Evolutionary conservation across 257 asterid genomes (phyloP), one percentile per base, ranked within the genome.

Genomic region (Nicotiana benthamiana): DNA sequence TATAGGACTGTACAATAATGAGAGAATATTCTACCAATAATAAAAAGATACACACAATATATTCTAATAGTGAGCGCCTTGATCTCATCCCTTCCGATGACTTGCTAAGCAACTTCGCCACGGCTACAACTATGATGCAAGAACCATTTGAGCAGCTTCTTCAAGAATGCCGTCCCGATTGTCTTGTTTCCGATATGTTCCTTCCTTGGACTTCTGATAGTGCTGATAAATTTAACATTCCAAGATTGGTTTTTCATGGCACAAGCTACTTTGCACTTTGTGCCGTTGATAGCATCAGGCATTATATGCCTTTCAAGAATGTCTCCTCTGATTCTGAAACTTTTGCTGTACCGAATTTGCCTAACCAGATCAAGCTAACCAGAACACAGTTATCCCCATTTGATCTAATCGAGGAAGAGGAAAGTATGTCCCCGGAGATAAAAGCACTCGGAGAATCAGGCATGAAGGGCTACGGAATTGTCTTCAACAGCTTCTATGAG

Each of bases 221-320:
- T 26, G 95, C 95, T 2, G 89, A 86, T 22, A 87, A 80, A 17
- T 87, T 91, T 48, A 88, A 83, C 1, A 90, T 92, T n/a, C 94
- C 97, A 1, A 85, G 97, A 28, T 61, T 92, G 84, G 80, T 84
- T 52, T 92, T 92, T 62, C 87, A 87, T 40, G 95, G 97, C 4
- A 75, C 87, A 0, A 77, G 91, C 72, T 85, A 43, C 63, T 83
- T 92, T 11, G 57, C 95, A 0, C 10, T 24, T 8, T 79, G 83
- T 76, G 80, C 48, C 27, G 0, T n/a, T 1, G 83, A 77, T 3
- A 62, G 74, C 9, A 2, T 86, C 67, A 70, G 80, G 3, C 8
- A 22, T 3, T 28, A 82, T 28, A 82, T 65, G 62, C 91, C 89
- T 54, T 84, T 3, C 82, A 79, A 86, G 26, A 65, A 75, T 7